phyloP scores from a whole-genome alignment of 75 land plant species.

The Pinus tabuliformis region DNA sequence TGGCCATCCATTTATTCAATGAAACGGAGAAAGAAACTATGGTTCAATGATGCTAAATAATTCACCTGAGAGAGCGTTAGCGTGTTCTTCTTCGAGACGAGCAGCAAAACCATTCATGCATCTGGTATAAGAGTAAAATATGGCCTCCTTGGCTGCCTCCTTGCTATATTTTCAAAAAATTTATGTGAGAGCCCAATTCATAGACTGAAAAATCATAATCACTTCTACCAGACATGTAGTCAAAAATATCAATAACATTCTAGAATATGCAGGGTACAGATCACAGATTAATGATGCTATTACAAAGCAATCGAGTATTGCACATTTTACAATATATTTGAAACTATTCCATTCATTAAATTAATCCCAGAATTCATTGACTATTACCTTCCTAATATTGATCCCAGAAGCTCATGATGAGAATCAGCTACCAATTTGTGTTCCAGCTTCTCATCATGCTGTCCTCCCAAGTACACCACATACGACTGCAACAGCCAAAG shows the following conservation, averaged over 20 bases:
- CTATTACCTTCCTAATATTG: conserved; percentile 16
- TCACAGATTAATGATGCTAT: too few relatives aligned
- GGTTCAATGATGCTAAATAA: background rate
- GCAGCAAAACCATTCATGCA: conserved; percentile 69
- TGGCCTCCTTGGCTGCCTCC: conserved; percentile 26
- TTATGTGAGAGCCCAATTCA: background rate
- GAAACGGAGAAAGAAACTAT: background rate
- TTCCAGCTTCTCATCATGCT: background rate
- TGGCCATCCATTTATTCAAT: background rate
- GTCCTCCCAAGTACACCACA: conserved; percentile 27
- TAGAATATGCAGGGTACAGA: too few relatives aligned
- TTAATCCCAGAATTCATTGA: too few relatives aligned
- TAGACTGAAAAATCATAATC: background rate
- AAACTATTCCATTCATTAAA: too few relatives aligned
- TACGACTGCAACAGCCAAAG: conserved; percentile 19
- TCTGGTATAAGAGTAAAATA: conserved; percentile 47
- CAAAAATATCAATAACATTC: too few relatives aligned
- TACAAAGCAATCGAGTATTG: too few relatives aligned
- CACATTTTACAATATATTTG: too few relatives aligned
- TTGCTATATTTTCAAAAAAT: conserved; percentile 14
- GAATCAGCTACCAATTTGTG: conserved; percentile 3
- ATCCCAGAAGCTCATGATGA: conserved; percentile 17
- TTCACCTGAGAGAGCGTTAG: conserved; percentile 13
- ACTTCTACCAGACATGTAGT: too few relatives aligned
- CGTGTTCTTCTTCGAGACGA: conserved; percentile 33